Percentiles rank a stretch among this genome's conserved stretches.
These are phyloP conservation scores for Stachybotrys elegans DNA, from an alignment of 2,329 filamentous ascomycete genomes.

Conservation along the genomic window DNA sequence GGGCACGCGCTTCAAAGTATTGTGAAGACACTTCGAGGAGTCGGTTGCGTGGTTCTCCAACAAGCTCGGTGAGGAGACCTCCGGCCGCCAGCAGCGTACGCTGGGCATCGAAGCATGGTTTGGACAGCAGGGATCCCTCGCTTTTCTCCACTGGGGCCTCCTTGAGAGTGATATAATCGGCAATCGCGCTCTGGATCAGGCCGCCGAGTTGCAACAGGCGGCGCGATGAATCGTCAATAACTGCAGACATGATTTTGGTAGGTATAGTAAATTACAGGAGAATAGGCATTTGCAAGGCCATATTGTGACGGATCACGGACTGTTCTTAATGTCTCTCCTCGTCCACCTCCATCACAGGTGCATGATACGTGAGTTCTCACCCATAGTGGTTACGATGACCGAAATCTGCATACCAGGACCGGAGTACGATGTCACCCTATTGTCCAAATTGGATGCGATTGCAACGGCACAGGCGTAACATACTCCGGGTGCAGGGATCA, in stretches of 20 bases:
- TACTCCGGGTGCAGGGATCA: no score
- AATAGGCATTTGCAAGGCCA: no score
- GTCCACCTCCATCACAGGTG: no score
- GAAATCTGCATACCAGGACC: no score
- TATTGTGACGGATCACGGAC: no score
- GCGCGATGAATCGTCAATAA: background rate
- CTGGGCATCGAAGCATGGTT: conserved; percentile 23
- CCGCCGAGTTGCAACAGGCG: conserved; percentile 12
- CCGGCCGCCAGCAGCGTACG: conserved; percentile 23
- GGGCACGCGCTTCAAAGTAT: conserved; percentile 26
- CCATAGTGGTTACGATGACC: no score
- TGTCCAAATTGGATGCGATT: no score
- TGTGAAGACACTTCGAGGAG: conserved; percentile 26
- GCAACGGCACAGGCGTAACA: no score
- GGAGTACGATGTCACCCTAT: no score
- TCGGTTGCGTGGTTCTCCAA: conserved; percentile 23
- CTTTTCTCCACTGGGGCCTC: background rate
- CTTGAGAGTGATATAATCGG: conserved; percentile 1
- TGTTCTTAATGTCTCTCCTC: no score
- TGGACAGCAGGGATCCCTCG: background rate
- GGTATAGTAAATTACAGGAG: background rate
- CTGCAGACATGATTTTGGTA: background rate
- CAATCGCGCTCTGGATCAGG: conserved; percentile 12
- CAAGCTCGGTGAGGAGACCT: conserved; percentile 26
- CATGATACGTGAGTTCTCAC: no score